phyloP scores from a whole-genome alignment of 345 rosid species.

The Odontarrhena argentea region DNA sequence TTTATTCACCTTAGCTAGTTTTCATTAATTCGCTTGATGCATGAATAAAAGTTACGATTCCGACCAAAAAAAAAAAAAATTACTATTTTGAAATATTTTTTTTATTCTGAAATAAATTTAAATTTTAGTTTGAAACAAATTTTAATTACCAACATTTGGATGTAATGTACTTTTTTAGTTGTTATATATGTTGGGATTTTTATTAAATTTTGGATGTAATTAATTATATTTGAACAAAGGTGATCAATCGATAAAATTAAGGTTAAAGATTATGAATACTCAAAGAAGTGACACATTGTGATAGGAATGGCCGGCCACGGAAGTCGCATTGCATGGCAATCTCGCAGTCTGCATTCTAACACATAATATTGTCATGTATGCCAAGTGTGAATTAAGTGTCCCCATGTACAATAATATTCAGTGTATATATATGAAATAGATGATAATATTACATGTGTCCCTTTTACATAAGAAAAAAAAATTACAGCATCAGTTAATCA shows the following conservation, averaged over 20 bases:
- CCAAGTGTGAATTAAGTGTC: conserved; percentile 23
- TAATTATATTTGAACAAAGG: neutral
- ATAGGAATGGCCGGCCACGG: conserved; percentile 5
- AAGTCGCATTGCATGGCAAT: conserved; percentile 40
- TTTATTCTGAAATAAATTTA: neutral
- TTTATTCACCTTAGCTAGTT: too few relatives aligned
- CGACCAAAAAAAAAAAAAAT: too few relatives aligned
- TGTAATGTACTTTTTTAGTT: too few relatives aligned
- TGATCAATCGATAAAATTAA: neutral
- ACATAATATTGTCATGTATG: conserved; percentile 34
- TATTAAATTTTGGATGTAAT: neutral
- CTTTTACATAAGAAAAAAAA: neutral
- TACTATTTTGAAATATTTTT: too few relatives aligned
- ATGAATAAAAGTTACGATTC: too few relatives aligned
- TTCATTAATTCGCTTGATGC: too few relatives aligned
- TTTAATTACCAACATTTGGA: neutral
- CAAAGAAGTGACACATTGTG: conserved; percentile 36
- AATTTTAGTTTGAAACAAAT: neutral
- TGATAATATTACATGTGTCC: neutral
- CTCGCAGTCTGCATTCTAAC: conserved; percentile 17
- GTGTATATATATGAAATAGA: conserved; percentile 13
- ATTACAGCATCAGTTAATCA: neutral
- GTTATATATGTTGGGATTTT: too few relatives aligned
- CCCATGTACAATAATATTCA: neutral
- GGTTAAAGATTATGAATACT: neutral